These are phyloP conservation scores for Jaltomata sinuosa DNA, from an alignment of 257 asterid species.

Conservation along the genomic window DNA sequence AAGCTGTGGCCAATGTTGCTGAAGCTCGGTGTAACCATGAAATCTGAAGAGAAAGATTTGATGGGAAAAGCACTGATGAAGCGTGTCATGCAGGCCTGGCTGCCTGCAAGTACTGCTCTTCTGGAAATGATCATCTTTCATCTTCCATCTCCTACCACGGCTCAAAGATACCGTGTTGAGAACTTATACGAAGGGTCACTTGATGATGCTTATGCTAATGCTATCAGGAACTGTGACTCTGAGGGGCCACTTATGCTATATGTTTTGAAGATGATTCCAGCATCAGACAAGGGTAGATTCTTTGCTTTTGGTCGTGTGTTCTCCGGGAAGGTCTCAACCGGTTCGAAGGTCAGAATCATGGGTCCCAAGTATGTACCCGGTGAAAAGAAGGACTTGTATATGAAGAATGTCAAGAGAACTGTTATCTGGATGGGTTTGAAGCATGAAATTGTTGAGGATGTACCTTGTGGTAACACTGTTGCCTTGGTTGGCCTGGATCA, in stretches of 20 bases:
- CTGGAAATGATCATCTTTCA: constrained; percentile 31
- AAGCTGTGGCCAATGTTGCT: constrained; percentile 33
- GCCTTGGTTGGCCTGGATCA: constrained; percentile 39
- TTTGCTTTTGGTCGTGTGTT: constrained; percentile 36
- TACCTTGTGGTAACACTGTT: constrained; percentile 35
- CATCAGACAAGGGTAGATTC: constrained; percentile 29
- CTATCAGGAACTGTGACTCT: constrained; percentile 37
- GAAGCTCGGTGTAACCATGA: constrained; percentile 26
- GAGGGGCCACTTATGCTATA: constrained; percentile 32
- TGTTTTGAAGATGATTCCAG: constrained; percentile 40
- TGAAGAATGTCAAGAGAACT: constrained; percentile 31
- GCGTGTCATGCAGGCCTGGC: constrained; percentile 37
- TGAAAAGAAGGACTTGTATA: constrained; percentile 30
- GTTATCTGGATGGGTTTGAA: constrained; percentile 37
- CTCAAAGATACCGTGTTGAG: constrained; percentile 32
- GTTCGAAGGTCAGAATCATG: constrained; percentile 31
- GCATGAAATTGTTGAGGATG: constrained; percentile 36
- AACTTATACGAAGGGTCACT: constrained; percentile 33
- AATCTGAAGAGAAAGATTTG: constrained; percentile 25
- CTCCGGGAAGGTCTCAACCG: constrained; percentile 19
- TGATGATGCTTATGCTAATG: constrained; percentile 28
- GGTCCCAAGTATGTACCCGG: constrained; percentile 35
- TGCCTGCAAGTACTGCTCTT: constrained; percentile 28
- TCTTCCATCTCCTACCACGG: constrained; percentile 32
- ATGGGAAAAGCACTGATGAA: constrained; percentile 31